Conservation (phyloP, 192 early-diverging fungal species). For the Coemansia sp. region DNA sequence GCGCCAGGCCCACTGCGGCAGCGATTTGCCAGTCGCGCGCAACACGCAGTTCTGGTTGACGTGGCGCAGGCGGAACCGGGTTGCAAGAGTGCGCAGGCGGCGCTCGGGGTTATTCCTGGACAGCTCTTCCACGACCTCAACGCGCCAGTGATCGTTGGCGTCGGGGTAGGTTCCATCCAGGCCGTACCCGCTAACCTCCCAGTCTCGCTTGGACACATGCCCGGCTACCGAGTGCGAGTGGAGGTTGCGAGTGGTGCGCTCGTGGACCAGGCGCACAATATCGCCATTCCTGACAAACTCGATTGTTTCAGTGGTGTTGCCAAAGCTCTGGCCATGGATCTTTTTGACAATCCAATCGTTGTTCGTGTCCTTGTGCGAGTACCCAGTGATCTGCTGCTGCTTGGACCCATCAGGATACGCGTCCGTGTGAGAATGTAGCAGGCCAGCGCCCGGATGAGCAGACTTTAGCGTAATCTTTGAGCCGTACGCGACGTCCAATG, state of each 20-base stretch:
- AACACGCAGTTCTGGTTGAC: conserved; percentile 69
- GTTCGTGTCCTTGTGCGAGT: conserved; percentile 90
- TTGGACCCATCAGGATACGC: conserved; percentile 78
- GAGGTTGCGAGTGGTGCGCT: conserved; percentile 68
- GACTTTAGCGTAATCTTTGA: conserved; percentile 85
- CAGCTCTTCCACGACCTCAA: conserved; percentile 78
- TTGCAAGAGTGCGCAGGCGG: conserved; percentile 70
- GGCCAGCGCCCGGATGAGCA: conserved; percentile 60
- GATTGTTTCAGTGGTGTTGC: conserved; percentile 36
- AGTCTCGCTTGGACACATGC: conserved; percentile 68
- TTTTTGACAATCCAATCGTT: conserved; percentile 84
- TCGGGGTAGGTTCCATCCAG: conserved; percentile 64
- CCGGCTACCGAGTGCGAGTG: conserved; percentile 82
- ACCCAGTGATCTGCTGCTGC: conserved; percentile 97
- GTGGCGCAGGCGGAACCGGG: conserved; percentile 81
- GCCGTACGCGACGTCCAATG: conserved; percentile 89
- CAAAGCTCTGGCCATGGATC: conserved; percentile 50
- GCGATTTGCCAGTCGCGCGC: conserved; percentile 65
- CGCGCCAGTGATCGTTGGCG: conserved; percentile 85
- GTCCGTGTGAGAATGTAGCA: conserved; percentile 93
- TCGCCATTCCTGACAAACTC: conserved; percentile 78
- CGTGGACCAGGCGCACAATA: conserved; percentile 78
- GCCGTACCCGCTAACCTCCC: conserved; percentile 93
- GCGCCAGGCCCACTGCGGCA: conserved; percentile 96
- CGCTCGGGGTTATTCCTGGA: conserved; percentile 38